Percentiles rank a stretch among this genome's conserved stretches.
Conservation (phyloP, 192 early-diverging fungal genomes). For the Rhizophagus sp. region DNA sequence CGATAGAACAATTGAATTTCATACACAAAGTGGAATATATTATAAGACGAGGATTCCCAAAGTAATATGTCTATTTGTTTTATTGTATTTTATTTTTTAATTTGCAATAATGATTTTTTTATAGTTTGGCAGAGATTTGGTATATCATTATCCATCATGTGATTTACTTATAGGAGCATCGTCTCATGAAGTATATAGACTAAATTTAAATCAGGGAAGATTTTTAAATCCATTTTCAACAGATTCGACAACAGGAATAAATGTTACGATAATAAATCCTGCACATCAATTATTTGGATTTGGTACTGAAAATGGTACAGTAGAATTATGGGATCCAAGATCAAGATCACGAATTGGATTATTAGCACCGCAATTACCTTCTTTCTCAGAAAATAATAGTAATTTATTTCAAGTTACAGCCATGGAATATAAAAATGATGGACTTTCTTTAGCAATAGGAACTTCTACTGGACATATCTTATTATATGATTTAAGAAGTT, state of each 20-base stretch:
- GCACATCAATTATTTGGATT: constrained; percentile 92
- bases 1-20: constrained; percentile 91
- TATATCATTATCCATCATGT: constrained; percentile 90
- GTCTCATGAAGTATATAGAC: constrained; percentile 79
- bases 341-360: constrained; percentile 74
- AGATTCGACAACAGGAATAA: constrained; percentile 64
- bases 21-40: constrained; percentile 93
- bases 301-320: constrained; percentile 81
- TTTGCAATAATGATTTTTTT: constrained; percentile 4
- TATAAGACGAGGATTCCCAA: constrained; percentile 92
- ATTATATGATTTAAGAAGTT: constrained; percentile 89
- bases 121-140: constrained; percentile 86
- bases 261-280: constrained; percentile 78
- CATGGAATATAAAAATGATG: constrained; percentile 82
- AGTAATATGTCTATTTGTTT: constrained; percentile 31
- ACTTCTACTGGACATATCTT: constrained; percentile 90
- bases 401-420: constrained; percentile 67
- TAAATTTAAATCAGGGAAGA: constrained; percentile 92
- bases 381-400: constrained; percentile 33
- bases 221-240: constrained; percentile 87
- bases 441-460: constrained; percentile 83
- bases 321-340: constrained; percentile 97
- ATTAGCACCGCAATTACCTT: constrained; percentile 48
- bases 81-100: not conserved
- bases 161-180: constrained; percentile 85